These are phyloP conservation scores for Aspergillus ibericus DNA, from an alignment of 2,329 filamentous ascomycete genomes.

Conservation along the genomic window DNA sequence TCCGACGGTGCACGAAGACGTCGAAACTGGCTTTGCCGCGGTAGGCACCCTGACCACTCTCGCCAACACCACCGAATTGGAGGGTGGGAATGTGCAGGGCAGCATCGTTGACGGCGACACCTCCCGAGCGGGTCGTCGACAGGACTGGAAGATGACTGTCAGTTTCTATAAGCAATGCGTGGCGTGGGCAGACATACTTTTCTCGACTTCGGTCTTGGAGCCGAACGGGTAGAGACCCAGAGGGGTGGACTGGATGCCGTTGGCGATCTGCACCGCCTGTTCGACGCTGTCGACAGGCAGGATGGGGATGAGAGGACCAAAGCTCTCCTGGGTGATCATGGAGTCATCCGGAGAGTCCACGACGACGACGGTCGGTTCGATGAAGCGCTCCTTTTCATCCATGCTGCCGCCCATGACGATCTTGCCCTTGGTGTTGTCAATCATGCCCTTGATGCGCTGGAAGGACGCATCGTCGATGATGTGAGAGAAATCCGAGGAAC, in stretches of 20 bases:
- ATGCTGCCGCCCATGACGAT: conserved; percentile 83
- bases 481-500: conserved; percentile 74
- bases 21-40: conserved; percentile 71
- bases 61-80: conserved; percentile 80
- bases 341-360: conserved; percentile 73
- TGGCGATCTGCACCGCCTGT: conserved; percentile 79
- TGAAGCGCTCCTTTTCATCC: conserved; percentile 77
- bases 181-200: conserved; percentile 53
- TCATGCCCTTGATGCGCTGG: conserved; percentile 80
- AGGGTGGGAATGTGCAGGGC: conserved; percentile 73
- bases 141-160: conserved; percentile 51
- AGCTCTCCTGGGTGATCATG: conserved; percentile 80
- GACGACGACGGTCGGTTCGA: conserved; percentile 90
- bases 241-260: conserved; percentile 78
- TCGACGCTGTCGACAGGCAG: conserved; percentile 77
- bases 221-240: conserved; percentile 85
- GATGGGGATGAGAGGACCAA: conserved; percentile 88
- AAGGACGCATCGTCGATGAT: conserved; percentile 82
- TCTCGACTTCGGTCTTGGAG: conserved; percentile 72
- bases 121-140: conserved; percentile 64
- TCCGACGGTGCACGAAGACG: conserved; percentile 60
- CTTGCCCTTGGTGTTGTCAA: conserved; percentile 79
- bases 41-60: conserved; percentile 74
- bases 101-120: conserved; percentile 58
- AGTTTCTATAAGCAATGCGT: not conserved